phyloP scores from a whole-genome alignment of 164 flowering plant genomes.

The Magnolia kwangsiensis region DNA sequence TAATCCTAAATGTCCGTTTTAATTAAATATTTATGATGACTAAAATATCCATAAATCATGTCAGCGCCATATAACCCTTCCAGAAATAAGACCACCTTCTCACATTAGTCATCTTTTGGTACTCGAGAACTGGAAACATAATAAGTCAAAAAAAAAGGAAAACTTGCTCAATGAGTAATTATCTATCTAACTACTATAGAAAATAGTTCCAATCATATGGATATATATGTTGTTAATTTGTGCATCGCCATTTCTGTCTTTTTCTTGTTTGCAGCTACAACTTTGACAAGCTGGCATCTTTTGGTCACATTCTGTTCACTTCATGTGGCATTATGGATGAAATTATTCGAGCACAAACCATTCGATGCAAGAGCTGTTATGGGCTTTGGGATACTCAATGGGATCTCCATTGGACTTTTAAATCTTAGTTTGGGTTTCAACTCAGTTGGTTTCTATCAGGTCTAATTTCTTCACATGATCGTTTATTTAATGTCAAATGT shows the following conservation, averaged over 20 bases:
- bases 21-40: not conserved
- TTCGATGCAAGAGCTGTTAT: constrained; percentile 75
- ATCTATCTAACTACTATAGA: no score
- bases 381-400: constrained; percentile 93
- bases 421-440: constrained; percentile 94
- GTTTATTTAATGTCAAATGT: not conserved
- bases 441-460: constrained; percentile 98
- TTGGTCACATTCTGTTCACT: constrained; percentile 95
- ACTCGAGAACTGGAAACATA: no score
- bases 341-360: constrained; percentile 88
- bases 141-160: no score
- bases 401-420: constrained; percentile 82
- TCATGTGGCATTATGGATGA: constrained; percentile 85
- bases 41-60: no score
- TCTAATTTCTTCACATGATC: constrained; percentile 15
- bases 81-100: no score
- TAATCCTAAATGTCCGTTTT: not conserved
- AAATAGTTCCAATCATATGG: not conserved
- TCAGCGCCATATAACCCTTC: no score
- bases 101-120: no score
- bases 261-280: constrained; percentile 57
- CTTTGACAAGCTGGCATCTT: constrained; percentile 98
- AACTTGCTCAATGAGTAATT: no score
- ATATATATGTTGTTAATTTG: not conserved
- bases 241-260: not conserved